Evolutionary conservation across 495 filamentous ascomycete genomes (phyloP), one percentile per base, ranked within the genome.

Genomic region (Penicillium coffeae): DNA sequence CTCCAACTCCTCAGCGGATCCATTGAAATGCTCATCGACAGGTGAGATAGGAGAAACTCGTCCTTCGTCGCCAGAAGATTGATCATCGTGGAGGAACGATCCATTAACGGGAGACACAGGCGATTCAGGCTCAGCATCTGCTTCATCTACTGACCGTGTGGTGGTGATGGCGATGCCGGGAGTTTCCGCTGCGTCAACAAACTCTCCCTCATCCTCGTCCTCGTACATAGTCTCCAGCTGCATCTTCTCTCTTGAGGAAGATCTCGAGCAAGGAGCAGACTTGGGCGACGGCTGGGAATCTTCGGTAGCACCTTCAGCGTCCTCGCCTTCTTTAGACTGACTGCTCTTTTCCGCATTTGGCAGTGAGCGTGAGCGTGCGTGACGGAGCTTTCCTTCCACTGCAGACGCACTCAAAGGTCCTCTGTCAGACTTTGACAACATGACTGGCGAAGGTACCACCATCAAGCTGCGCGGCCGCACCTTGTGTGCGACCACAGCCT

Each of bases 391-490:
- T 38, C 52, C 39, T 21, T 53, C 53, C 21, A 61, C 41, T 12
- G 51, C 54, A n/a, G 59, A 53, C 0, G 63, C 58, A 18, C 64
- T 70, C 15, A 63, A 27, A 8, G 70, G 66, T 5, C 63, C 72
- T 14, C 72, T 71, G 8, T 60, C 57, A 6, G 68, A 70, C 16
- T 60, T 71, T 3, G 64, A 58, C 5, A 60, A 54, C 3, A 63
- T 34, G 4, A 66, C 59, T 19, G 64, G 66, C 14, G 72, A 62
- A 5, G 66, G 63, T 30, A 81, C 72, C 30, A 83, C 61, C 58
- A 81, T 75, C 56, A 84, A 60, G 60, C 87, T 89, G 45, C 79
- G 83, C 14, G 84, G 85, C 13, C 85, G 78, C 40, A 72, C 68
- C 59, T 73, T 76, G 50, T 73, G 66, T 51, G 64, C 65, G 38